A percentile compares a stretch with the other conserved stretches of the same genome.
Evolutionary conservation across 2,329 filamentous ascomycete genomes (phyloP).

Genomic region (Ceratocystis variospora): DNA sequence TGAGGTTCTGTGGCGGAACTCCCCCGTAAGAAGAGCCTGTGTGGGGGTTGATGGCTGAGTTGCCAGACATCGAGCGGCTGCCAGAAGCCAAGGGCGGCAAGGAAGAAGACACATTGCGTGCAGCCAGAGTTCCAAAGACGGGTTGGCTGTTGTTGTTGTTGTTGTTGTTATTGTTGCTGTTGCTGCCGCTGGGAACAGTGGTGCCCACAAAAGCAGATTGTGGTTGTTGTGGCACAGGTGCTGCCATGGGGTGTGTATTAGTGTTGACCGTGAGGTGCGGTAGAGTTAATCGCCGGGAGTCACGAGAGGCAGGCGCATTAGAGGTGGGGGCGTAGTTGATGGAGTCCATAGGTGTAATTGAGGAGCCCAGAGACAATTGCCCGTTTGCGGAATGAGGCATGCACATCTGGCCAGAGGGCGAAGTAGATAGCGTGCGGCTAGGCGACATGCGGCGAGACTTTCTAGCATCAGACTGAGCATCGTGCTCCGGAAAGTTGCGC

Average conservation of each 20-base stretch:
- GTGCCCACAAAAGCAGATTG: background rate
- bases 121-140: background rate
- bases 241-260: background rate
- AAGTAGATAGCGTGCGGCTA: background rate
- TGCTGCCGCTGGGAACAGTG: background rate
- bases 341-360: background rate
- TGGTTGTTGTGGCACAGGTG: background rate
- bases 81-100: background rate
- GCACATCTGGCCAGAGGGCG: background rate
- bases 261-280: conserved; percentile 16
- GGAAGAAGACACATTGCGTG: background rate
- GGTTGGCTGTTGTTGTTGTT: background rate
- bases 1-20: background rate
- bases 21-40: background rate
- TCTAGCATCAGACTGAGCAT: conserved; percentile 11
- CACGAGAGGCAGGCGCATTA: background rate
- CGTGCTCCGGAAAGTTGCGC: conserved; percentile 20
- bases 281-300: conserved; percentile 9
- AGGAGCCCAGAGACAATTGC: background rate
- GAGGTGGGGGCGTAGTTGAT: background rate
- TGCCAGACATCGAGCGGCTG: background rate
- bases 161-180: background rate
- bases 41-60: background rate
- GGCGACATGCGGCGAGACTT: conserved; percentile 10
- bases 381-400: background rate